Percentiles rank a stretch among this genome's conserved stretches.
These are phyloP conservation scores for Candida tammaniensis DNA, from an alignment of 805 yeast genomes.

Conservation along the genomic window DNA sequence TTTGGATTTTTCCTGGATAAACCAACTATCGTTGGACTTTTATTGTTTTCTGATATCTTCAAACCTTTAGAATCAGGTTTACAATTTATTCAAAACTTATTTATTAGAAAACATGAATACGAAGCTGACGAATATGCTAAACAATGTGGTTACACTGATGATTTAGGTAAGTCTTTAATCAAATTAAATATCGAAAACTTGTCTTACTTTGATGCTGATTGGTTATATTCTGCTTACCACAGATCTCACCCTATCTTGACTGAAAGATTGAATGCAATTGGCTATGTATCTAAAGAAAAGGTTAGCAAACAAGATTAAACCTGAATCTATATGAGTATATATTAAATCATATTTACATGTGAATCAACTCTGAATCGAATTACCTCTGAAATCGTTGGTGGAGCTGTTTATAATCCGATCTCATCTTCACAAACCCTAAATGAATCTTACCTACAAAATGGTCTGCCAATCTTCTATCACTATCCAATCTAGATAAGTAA, in stretches of 20 bases:
- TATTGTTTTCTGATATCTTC: conserved; percentile 73
- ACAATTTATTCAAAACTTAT: conserved; percentile 62
- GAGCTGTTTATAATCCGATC: conserved; percentile 55
- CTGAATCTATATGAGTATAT: neutral
- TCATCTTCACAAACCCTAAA: conserved; percentile 74
- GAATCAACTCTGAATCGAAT: too few species aligned
- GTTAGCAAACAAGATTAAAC: conserved; percentile 12
- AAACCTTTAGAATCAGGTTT: conserved; percentile 72
- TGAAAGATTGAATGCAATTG: conserved; percentile 82
- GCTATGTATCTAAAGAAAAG: conserved; percentile 42
- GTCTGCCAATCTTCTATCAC: conserved; percentile 83
- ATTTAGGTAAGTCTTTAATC: conserved; percentile 70
- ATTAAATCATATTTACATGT: too few species aligned
- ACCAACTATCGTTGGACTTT: conserved; percentile 80
- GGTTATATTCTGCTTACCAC: conserved; percentile 84
- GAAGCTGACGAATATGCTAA: conserved; percentile 91
- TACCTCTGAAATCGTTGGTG: too few species aligned
- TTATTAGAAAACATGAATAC: conserved; percentile 85
- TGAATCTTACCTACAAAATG: conserved; percentile 89
- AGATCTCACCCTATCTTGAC: conserved; percentile 90
- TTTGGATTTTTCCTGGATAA: conserved; percentile 67
- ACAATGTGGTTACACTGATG: conserved; percentile 64
- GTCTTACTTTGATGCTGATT: conserved; percentile 83
- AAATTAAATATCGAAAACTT: conserved; percentile 77
- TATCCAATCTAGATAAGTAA: conserved; percentile 78